Conservation (phyloP, 306 rosid genomes). For the Vigna unguiculata region DNA sequence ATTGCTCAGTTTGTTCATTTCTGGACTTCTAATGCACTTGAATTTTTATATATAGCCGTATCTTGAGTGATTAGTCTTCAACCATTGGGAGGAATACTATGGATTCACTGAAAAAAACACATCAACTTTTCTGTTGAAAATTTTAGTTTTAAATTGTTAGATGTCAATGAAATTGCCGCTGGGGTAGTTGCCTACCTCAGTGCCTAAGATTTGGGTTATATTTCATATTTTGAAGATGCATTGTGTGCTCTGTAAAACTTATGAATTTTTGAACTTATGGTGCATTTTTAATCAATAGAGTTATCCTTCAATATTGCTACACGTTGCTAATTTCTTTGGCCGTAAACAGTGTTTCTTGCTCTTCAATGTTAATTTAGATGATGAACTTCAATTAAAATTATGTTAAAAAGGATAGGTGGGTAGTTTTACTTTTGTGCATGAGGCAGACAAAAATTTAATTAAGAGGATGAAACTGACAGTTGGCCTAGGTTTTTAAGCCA, state of each 20-base stretch:
- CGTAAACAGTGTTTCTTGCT: neutral
- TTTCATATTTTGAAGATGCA: neutral
- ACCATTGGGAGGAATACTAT: neutral
- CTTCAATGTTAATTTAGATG: conserved; percentile 7
- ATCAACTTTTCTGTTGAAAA: neutral
- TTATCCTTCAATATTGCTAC: neutral
- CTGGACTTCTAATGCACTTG: too few species aligned
- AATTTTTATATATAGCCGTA: neutral
- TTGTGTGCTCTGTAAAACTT: neutral
- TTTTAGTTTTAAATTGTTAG: neutral
- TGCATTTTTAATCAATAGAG: neutral
- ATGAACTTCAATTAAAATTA: neutral
- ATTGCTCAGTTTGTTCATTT: too few species aligned
- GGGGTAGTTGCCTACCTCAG: neutral
- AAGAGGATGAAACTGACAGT: neutral
- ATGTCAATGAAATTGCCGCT: neutral
- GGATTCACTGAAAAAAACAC: neutral
- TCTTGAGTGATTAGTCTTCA: neutral
- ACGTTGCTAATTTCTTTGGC: neutral
- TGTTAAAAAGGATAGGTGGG: neutral
- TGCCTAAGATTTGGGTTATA: neutral
- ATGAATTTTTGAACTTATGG: neutral
- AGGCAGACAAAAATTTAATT: neutral
- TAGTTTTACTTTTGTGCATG: neutral
- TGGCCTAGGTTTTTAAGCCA: conserved; percentile 1